A percentile compares a stretch with the other conserved stretches of the same genome.
Conservation (phyloP, 768 basidiomycete genomes). For the Suillus cothurnatus region DNA sequence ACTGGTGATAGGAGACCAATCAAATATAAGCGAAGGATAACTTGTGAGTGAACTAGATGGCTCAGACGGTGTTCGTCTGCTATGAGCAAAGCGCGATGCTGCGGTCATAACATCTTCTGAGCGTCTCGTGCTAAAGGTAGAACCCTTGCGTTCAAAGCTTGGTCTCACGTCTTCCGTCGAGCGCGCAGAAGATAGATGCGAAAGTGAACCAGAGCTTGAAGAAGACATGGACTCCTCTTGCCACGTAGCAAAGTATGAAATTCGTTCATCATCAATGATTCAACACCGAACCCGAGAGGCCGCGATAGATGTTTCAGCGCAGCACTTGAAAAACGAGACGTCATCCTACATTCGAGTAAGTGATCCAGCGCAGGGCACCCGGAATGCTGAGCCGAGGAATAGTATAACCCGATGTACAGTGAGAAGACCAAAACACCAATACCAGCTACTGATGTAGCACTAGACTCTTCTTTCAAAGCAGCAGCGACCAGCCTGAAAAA, state of each 20-base stretch:
- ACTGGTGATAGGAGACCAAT: constrained; percentile 45
- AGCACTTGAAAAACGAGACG: too few relatives aligned
- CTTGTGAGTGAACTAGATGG: constrained; percentile 75
- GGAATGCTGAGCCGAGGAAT: too few relatives aligned
- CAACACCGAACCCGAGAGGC: too few relatives aligned
- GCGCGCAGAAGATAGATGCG: constrained; percentile 49
- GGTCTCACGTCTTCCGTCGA: constrained; percentile 58
- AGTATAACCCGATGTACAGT: too few relatives aligned
- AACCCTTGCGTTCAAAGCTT: constrained; percentile 47
- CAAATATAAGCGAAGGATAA: constrained; percentile 77
- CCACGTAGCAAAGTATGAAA: constrained; percentile 9
- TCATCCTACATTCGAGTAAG: too few relatives aligned
- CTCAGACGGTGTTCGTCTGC: constrained; percentile 59
- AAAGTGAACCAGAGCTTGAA: constrained; percentile 32
- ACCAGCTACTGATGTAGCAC: too few relatives aligned
- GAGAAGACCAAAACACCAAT: too few relatives aligned
- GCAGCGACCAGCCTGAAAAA: too few relatives aligned
- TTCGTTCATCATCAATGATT: too few relatives aligned
- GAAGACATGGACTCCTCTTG: constrained; percentile 62
- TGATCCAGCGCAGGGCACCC: too few relatives aligned
- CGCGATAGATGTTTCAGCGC: too few relatives aligned
- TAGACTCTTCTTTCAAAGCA: too few relatives aligned
- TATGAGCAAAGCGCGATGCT: constrained; percentile 20
- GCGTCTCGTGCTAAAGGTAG: constrained; percentile 33
- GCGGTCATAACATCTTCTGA: constrained; percentile 28